Percentiles rank a stretch among this genome's conserved stretches.
These are phyloP conservation scores for Kwoniella europaea DNA, from an alignment of 768 basidiomycete species.

Conservation along the genomic window DNA sequence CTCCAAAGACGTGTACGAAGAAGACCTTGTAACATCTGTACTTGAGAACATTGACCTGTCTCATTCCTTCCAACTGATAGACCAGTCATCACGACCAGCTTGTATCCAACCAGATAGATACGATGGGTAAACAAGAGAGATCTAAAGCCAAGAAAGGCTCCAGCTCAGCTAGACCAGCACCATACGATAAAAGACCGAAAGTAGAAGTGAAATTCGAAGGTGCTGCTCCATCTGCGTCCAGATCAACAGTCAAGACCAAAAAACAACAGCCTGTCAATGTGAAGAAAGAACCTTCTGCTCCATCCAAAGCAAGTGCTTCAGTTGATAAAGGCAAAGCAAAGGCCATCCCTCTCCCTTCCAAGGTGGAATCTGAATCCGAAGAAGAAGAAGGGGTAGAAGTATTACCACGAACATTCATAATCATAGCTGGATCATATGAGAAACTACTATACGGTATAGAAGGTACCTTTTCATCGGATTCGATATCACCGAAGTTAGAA, in stretches of 20 bases:
- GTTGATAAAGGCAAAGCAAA: conserved; percentile 42
- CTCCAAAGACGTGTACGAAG: not conserved
- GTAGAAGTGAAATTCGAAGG: conserved; percentile 49
- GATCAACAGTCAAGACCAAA: not conserved
- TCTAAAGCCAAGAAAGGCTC: conserved; percentile 16
- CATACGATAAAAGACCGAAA: conserved; percentile 40
- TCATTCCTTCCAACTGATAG: too few relatives aligned
- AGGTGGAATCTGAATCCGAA: not conserved
- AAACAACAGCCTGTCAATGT: not conserved
- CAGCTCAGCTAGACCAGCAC: conserved; percentile 28
- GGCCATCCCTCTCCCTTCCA: conserved; percentile 6
- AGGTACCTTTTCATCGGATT: conserved; percentile 61
- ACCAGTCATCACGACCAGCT: too few relatives aligned
- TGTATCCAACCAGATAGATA: not conserved
- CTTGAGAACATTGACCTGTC: too few relatives aligned
- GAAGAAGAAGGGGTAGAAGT: not conserved
- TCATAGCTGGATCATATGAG: conserved; percentile 94
- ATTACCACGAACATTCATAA: conserved; percentile 68
- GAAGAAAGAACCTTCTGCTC: not conserved
- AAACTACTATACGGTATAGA: conserved; percentile 90
- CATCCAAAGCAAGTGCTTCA: conserved; percentile 1
- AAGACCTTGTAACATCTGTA: not conserved
- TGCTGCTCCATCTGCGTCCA: not conserved
- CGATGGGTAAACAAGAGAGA: conserved; percentile 43
- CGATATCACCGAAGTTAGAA: conserved; percentile 54